Conservation (phyloP, 1,139 yeast species). For the Eremothecium cymbalariae region DNA sequence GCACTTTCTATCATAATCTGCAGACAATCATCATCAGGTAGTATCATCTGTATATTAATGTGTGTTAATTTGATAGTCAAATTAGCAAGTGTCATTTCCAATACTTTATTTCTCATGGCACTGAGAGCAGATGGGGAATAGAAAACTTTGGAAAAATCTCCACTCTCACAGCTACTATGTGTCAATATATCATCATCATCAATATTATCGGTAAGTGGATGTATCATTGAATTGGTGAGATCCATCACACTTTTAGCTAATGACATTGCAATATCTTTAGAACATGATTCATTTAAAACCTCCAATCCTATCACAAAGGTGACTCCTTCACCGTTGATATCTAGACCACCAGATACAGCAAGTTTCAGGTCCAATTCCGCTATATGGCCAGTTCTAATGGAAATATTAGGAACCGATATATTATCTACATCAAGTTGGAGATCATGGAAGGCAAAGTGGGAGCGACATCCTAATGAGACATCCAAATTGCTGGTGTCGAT, state of each 20-base stretch:
- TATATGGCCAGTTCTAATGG: conserved; percentile 55
- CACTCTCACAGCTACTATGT: conserved; percentile 13
- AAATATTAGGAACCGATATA: conserved; percentile 60
- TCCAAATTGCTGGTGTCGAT: conserved; percentile 74
- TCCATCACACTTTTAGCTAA: conserved; percentile 61
- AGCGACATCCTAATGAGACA: conserved; percentile 57
- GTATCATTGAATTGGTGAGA: conserved; percentile 52
- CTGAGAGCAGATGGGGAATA: conserved; percentile 15
- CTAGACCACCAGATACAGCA: conserved; percentile 59
- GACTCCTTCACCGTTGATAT: conserved; percentile 49
- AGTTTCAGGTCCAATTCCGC: conserved; percentile 44
- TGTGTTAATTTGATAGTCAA: conserved; percentile 22
- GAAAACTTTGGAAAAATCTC: conserved; percentile 3
- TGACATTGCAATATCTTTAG: conserved; percentile 29
- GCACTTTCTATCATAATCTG: conserved; percentile 15
- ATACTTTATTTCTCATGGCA: conserved; percentile 28
- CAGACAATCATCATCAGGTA: conserved; percentile 14
- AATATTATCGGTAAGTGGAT: conserved; percentile 23
- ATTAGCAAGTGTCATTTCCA: conserved; percentile 29
- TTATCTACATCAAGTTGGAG: conserved; percentile 68
- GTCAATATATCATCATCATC: conserved; percentile 16
- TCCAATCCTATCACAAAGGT: conserved; percentile 41
- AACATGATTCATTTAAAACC: conserved; percentile 25
- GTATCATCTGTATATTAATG: conserved; percentile 18
- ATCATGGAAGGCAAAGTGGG: conserved; percentile 50